Evolutionary conservation across 768 basidiomycete genomes (phyloP).

Genomic region (Tylopilus plumbeoviolaceoides): DNA sequence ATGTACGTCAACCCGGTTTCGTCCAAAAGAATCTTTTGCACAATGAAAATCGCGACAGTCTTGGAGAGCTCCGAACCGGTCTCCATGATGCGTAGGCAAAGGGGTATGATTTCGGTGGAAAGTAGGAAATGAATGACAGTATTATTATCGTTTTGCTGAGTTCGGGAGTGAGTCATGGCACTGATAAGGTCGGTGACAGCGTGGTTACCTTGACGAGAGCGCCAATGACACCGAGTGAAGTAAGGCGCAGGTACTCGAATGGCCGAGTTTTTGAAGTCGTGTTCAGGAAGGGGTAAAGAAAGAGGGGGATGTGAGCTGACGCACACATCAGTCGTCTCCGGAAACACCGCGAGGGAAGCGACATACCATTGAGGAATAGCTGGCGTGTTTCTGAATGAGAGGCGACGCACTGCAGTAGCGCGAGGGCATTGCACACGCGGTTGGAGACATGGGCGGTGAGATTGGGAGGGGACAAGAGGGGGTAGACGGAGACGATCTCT

Average conservation of each 20-base stretch:
- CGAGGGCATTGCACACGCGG: conserved; percentile 97
- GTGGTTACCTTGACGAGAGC: conserved; percentile 88
- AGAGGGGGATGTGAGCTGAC: conserved; percentile 90
- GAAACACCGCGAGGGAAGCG: not conserved
- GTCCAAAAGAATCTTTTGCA: conserved; percentile 95
- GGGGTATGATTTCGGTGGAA: conserved; percentile 98
- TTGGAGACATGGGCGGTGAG: conserved; percentile 97
- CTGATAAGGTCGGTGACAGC: not conserved
- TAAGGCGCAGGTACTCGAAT: conserved; percentile 98
- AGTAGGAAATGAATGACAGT: conserved; percentile 98
- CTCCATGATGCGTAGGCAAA: conserved; percentile 99
- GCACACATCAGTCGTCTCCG: not conserved
- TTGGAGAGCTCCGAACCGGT: conserved; percentile 98
- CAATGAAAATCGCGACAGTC: conserved; percentile 99
- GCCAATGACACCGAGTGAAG: conserved; percentile 98
- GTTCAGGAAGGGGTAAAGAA: conserved; percentile 96
- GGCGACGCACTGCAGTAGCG: conserved; percentile 96
- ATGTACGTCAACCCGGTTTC: conserved; percentile 98
- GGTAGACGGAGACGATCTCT: conserved; percentile 98
- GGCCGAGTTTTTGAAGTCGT: conserved; percentile 99
- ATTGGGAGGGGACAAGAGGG: conserved; percentile 89
- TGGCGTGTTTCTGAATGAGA: conserved; percentile 95
- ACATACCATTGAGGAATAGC: conserved; percentile 86
- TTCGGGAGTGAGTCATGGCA: conserved; percentile 10
- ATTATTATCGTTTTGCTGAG: conserved; percentile 97